phyloP scores from a whole-genome alignment of 352 stramenopile genomes.

The Phytophthora macrochlamydospora region DNA sequence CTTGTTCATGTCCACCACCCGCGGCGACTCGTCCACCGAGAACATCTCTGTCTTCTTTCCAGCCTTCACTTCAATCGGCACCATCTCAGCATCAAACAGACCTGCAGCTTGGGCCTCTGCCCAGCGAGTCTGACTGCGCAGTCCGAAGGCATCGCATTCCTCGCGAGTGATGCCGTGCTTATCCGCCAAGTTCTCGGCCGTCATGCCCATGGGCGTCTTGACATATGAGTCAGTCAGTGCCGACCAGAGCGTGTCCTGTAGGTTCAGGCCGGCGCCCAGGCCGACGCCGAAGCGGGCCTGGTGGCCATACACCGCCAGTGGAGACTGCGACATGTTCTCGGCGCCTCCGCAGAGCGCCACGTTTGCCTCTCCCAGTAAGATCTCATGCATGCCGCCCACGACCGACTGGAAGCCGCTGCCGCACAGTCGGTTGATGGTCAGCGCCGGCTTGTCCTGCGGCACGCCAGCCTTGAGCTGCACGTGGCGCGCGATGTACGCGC shows the following conservation, averaged over 20 bases:
- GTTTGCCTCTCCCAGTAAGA: conserved; percentile 89
- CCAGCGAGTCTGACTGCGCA: conserved; percentile 95
- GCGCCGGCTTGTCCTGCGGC: conserved; percentile 88
- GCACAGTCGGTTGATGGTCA: conserved; percentile 98
- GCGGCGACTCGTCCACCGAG: conserved; percentile 76
- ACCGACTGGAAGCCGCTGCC: conserved; percentile 97
- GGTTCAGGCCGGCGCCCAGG: conserved; percentile 92
- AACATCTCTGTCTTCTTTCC: conserved; percentile 89
- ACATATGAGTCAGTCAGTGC: conserved; percentile 96
- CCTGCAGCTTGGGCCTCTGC: conserved; percentile 89
- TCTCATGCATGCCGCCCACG: conserved; percentile 91
- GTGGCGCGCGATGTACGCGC: conserved; percentile 95
- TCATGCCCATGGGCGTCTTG: conserved; percentile 97
- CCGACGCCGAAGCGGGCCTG: conserved; percentile 93
- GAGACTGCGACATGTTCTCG: conserved; percentile 97
- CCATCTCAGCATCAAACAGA: conserved; percentile 96
- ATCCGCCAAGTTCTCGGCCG: conserved; percentile 97
- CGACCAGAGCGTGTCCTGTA: conserved; percentile 97
- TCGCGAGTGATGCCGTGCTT: conserved; percentile 94
- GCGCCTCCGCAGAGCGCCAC: conserved; percentile 91
- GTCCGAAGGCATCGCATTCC: conserved; percentile 95
- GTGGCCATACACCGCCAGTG: conserved; percentile 92
- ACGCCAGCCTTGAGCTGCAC: conserved; percentile 93
- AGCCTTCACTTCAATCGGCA: conserved; percentile 90
- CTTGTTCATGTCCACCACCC: conserved; percentile 82